A percentile compares a stretch with the other conserved stretches of the same genome.
These are phyloP conservation scores for Globisporangium nunn DNA, from an alignment of 352 stramenopile genomes.

Conservation along the genomic window DNA sequence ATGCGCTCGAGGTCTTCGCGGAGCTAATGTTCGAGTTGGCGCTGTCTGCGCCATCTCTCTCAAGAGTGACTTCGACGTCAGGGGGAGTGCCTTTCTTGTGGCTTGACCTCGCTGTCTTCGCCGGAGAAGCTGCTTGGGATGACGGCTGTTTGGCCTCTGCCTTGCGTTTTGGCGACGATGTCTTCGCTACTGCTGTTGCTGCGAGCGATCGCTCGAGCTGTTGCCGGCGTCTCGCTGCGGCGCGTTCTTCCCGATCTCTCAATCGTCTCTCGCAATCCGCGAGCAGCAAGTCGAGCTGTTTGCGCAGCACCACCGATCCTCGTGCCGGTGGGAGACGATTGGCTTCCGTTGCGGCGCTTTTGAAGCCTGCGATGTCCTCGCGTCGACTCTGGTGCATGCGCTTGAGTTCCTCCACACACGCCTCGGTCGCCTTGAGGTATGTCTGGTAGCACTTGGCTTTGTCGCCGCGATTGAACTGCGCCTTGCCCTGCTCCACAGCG, in stretches of 20 bases:
- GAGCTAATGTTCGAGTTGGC: slow-evolving; percentile 1
- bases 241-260: slow-evolving; percentile 25
- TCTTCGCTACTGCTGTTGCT: slow-evolving; percentile 6
- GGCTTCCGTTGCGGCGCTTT: slow-evolving; percentile 34
- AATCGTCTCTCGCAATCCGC: slow-evolving; percentile 30
- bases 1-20: neutral
- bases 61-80: neutral
- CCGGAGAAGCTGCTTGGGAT: neutral
- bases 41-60: slow-evolving; percentile 8
- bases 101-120: slow-evolving; percentile 1
- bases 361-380: slow-evolving; percentile 29
- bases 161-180: neutral
- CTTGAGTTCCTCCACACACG: slow-evolving; percentile 32
- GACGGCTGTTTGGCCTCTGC: neutral
- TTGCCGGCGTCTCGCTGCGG: slow-evolving; percentile 10
- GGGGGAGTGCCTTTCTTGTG: slow-evolving; percentile 13
- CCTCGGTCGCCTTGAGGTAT: slow-evolving; percentile 45
- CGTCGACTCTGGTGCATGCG: slow-evolving; percentile 21
- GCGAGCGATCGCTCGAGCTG: slow-evolving; percentile 7
- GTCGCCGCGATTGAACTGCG: slow-evolving; percentile 70
- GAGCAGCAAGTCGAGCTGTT: slow-evolving; percentile 50
- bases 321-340: slow-evolving; percentile 41
- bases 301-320: slow-evolving; percentile 48
- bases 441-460: slow-evolving; percentile 67
- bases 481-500: slow-evolving; percentile 52